These are phyloP conservation scores for Phialemonium atrogriseum DNA, from an alignment of 2,329 filamentous ascomycete genomes.

Conservation along the genomic window DNA sequence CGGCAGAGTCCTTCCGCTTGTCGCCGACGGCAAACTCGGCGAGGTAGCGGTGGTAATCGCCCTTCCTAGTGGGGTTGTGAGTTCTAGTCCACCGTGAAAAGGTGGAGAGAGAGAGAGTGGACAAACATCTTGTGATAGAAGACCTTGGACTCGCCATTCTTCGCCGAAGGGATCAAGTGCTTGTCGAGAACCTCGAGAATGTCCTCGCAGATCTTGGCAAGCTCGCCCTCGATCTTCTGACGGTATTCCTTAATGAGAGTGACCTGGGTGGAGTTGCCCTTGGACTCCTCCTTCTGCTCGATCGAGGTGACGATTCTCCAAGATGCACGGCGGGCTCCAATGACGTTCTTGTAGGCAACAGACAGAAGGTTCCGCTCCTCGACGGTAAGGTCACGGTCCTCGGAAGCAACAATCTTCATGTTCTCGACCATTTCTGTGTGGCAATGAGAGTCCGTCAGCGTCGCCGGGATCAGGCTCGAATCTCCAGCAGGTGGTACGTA, in stretches of 20 bases:
- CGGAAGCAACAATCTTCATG: slow-evolving; percentile 97
- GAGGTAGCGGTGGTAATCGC: slow-evolving; percentile 98
- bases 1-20: slow-evolving; percentile 89
- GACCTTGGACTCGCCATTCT: slow-evolving; percentile 96
- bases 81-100: slow-evolving; percentile 3
- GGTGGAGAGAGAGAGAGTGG: neutral
- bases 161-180: slow-evolving; percentile 87
- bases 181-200: slow-evolving; percentile 91
- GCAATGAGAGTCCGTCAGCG: slow-evolving; percentile 6
- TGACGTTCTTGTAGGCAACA: slow-evolving; percentile 98
- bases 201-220: slow-evolving; percentile 96
- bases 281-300: slow-evolving; percentile 99
- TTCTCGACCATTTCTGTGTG: slow-evolving; percentile 94
- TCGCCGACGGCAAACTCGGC: slow-evolving; percentile 94
- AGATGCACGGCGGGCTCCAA: slow-evolving; percentile 90
- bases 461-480: slow-evolving; percentile 8
- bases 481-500: slow-evolving; percentile 36
- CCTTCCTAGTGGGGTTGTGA: slow-evolving; percentile 62
- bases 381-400: slow-evolving; percentile 74
- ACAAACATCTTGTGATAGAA: slow-evolving; percentile 99
- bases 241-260: slow-evolving; percentile 95
- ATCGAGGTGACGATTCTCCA: slow-evolving; percentile 98
- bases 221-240: slow-evolving; percentile 94
- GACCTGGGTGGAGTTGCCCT: slow-evolving; percentile 91
- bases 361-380: slow-evolving; percentile 97